Evolutionary conservation across 1,284 basidiomycete species (phyloP).

Genomic region (Cutaneotrichosporon sp.): DNA sequence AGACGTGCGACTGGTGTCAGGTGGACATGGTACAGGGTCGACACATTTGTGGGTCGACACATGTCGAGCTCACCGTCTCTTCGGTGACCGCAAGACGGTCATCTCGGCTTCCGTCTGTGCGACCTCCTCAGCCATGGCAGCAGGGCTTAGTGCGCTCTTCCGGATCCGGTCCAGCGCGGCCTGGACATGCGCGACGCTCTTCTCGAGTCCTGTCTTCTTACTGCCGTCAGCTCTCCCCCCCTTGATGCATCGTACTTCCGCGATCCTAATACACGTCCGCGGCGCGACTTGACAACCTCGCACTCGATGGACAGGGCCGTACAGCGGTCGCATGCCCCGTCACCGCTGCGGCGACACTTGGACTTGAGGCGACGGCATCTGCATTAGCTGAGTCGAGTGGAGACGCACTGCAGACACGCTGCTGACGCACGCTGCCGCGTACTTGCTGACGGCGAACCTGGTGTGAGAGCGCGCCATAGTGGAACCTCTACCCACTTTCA

Average conservation of each 20-base stretch:
- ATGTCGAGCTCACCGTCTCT: conserved; percentile 3
- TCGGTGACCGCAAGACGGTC: not conserved
- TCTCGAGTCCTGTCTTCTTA: conserved; percentile 10
- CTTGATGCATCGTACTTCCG: conserved; percentile 1
- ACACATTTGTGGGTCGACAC: not conserved
- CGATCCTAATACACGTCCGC: conserved; percentile 10
- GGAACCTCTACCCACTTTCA: not conserved
- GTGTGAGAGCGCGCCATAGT: not conserved
- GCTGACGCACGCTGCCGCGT: conserved; percentile 8
- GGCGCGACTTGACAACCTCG: conserved; percentile 17
- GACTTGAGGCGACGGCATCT: conserved; percentile 12
- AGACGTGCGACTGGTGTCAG: conserved; percentile 3
- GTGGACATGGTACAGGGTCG: not conserved
- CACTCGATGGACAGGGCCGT: conserved; percentile 7
- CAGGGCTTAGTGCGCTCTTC: conserved; percentile 1
- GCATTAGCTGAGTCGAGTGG: not conserved
- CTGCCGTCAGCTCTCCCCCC: not conserved
- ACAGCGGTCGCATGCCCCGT: conserved; percentile 12
- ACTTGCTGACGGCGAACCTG: not conserved
- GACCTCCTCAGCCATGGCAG: conserved; percentile 6
- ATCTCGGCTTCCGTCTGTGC: not conserved
- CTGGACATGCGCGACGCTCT: conserved; percentile 16
- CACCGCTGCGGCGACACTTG: not conserved
- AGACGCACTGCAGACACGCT: conserved; percentile 11
- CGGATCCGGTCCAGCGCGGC: conserved; percentile 15